Base-by-base conservation (phyloP, 139 green algal genomes). In the Chlorella vulgaris region DNA sequence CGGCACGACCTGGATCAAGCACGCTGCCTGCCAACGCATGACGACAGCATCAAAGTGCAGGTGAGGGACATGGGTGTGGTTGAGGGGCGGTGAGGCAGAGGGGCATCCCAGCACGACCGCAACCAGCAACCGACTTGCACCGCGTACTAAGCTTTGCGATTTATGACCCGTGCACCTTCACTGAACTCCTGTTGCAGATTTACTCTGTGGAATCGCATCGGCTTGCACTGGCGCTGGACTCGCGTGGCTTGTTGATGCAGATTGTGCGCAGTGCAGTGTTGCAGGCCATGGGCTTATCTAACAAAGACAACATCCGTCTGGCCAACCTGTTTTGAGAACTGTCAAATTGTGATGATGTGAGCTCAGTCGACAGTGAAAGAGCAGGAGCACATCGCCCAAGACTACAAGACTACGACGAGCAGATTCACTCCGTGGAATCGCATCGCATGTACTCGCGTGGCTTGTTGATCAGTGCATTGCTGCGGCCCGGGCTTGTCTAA, bases 1-100 rank as follows among this genome's bases (percentile, higher is more conserved):
- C 74, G 89, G 70, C 93, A 96, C 80, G 94, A 97, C 76, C 50
- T 95, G 43, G 87, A 91, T n/a, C 94, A 97, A 51, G 73, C 73
- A 3, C 58, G 58, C 51, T 79, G 73, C 73, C 73, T 79, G 73
- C 73, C 73, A n/a, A 42, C 29, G 31, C 70, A 63, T 43, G 5
- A 35, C 21, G 47, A n/a, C n/a, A n/a, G 70, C 26, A 35, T 77
- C 31, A 77, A 77, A 31, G 47, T 77, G 47, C 70, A 77, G 70
- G 70, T 77, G 70, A 8, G 61, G 4, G 13, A 40, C 29, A 35
- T 24, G 5, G 38, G 61, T 19, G 28, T 68, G 18, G 22, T 38
- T 19, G 5, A 40, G 26, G 38, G 61, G 61, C 3, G 61, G 60
- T 31, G 47, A 15, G 26, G 60, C n/a, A n/a, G n/a, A n/a, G 60